A percentile compares a stretch with the other conserved stretches of the same genome.
Conservation (phyloP, 768 basidiomycete species). For the Mycena haematopus region DNA sequence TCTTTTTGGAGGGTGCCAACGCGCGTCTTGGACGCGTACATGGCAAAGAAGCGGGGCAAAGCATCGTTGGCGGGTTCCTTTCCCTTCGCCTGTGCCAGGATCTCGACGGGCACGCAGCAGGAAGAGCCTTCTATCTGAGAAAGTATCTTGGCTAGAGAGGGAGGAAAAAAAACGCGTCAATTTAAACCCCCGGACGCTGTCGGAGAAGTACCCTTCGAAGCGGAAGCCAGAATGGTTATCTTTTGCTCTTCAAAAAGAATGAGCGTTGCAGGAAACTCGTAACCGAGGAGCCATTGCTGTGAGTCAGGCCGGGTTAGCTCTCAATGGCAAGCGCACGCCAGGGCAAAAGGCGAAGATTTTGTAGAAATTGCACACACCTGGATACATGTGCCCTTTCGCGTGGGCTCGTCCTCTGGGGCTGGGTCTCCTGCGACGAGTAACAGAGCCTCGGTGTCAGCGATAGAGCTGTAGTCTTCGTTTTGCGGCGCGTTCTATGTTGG, state of each 20-base stretch:
- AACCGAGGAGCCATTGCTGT: constrained; percentile 96
- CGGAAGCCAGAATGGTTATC: constrained; percentile 82
- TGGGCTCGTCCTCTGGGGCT: constrained; percentile 85
- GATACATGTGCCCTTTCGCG: constrained; percentile 88
- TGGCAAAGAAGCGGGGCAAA: constrained; percentile 68
- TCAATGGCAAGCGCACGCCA: constrained; percentile 18
- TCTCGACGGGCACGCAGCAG: constrained; percentile 70
- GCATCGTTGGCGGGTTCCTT: constrained; percentile 82
- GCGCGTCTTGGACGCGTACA: constrained; percentile 65
- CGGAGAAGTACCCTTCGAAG: constrained; percentile 78
- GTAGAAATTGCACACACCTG: constrained; percentile 62
- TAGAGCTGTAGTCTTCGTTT: constrained; percentile 73
- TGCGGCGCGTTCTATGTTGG: constrained; percentile 61
- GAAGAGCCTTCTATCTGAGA: constrained; percentile 72
- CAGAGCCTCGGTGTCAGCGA: constrained; percentile 73
- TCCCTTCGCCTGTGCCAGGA: constrained; percentile 77
- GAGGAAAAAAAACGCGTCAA: constrained; percentile 9
- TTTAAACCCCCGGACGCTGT: constrained; percentile 19
- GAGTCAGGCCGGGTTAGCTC: constrained; percentile 30
- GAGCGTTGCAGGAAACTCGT: constrained; percentile 96
- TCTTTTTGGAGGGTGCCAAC: constrained; percentile 87
- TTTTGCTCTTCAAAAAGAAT: constrained; percentile 82
- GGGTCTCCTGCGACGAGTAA: constrained; percentile 80
- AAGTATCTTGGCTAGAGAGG: constrained; percentile 77
- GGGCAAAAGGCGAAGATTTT: constrained; percentile 1